These are phyloP conservation scores for Pseudophaeomoniella oleicola DNA, from an alignment of 2,329 filamentous ascomycete species.

Conservation along the genomic window DNA sequence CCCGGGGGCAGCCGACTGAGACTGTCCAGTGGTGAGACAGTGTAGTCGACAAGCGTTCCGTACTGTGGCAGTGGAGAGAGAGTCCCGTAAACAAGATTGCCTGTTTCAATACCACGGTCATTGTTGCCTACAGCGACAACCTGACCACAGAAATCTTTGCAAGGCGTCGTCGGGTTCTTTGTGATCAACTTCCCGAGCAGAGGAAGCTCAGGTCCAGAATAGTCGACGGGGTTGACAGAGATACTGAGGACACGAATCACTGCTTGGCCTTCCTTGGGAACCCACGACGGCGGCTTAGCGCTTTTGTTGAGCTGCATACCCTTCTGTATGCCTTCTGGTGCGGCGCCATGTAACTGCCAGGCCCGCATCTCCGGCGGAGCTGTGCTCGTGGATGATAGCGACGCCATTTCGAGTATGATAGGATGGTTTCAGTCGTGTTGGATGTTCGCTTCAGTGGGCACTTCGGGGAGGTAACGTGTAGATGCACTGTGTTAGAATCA, in stretches of 20 bases:
- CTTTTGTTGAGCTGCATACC: too few species aligned
- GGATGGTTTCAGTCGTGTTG: too few species aligned
- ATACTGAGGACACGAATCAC: constrained; percentile 40
- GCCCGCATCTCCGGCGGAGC: too few species aligned
- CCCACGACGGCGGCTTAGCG: too few species aligned
- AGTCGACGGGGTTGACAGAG: constrained; percentile 49
- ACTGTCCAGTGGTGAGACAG: constrained; percentile 17
- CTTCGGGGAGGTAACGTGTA: too few species aligned
- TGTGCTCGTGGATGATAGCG: too few species aligned
- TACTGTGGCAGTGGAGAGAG: constrained; percentile 16
- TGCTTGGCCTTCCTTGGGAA: constrained; percentile 30
- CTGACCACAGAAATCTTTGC: constrained; percentile 35
- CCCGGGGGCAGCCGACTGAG: constrained; percentile 28
- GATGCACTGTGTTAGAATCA: too few species aligned
- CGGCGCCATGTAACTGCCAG: too few species aligned
- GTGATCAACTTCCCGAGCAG: constrained; percentile 24
- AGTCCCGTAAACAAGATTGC: constrained; percentile 33
- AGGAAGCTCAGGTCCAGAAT: constrained; percentile 44
- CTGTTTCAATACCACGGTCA: constrained; percentile 10
- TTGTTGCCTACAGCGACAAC: constrained; percentile 21
- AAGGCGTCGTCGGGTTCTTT: constrained; percentile 30
- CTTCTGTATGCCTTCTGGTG: too few species aligned
- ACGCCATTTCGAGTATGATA: too few species aligned
- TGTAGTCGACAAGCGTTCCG: constrained; percentile 31
- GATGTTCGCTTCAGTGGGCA: too few species aligned